phyloP scores from a whole-genome alignment of 768 basidiomycete species.

The Infundibulicybe gibba region DNA sequence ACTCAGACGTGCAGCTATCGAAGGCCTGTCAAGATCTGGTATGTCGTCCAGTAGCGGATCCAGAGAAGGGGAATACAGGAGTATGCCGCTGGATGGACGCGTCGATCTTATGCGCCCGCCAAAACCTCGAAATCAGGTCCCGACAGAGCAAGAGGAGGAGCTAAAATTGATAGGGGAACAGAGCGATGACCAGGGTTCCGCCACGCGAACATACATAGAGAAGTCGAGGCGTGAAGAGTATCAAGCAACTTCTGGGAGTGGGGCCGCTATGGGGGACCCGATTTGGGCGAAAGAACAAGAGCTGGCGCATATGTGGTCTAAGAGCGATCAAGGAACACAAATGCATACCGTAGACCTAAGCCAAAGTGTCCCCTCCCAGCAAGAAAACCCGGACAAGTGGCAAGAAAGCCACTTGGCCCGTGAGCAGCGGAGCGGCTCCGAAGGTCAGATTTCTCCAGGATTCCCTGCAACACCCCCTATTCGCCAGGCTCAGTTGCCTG shows the following conservation, averaged over 20 bases:
- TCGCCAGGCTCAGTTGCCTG: conserved; percentile 24
- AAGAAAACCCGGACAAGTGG: conserved; percentile 1
- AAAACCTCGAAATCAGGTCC: too few relatives aligned
- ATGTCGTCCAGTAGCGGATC: conserved; percentile 8
- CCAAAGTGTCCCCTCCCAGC: too few relatives aligned
- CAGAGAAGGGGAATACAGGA: conserved; percentile 72
- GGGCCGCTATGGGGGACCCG: too few relatives aligned
- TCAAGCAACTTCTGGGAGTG: too few relatives aligned
- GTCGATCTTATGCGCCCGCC: conserved; percentile 78
- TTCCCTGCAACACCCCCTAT: conserved; percentile 34
- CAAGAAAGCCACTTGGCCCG: not conserved
- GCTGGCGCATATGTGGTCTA: too few relatives aligned
- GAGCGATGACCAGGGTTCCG: too few relatives aligned
- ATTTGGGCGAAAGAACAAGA: too few relatives aligned
- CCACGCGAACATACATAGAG: too few relatives aligned
- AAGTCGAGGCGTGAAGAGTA: too few relatives aligned
- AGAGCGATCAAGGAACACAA: too few relatives aligned
- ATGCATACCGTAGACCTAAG: too few relatives aligned
- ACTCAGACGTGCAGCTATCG: conserved; percentile 56
- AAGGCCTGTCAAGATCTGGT: conserved; percentile 42
- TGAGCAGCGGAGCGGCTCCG: conserved; percentile 1
- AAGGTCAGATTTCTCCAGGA: conserved; percentile 15
- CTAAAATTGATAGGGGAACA: not conserved
- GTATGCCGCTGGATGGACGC: conserved; percentile 83
- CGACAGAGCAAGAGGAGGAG: conserved; percentile 9